phyloP scores from a whole-genome alignment of 805 yeast genomes.

The Wickerhamomyces bovis region DNA sequence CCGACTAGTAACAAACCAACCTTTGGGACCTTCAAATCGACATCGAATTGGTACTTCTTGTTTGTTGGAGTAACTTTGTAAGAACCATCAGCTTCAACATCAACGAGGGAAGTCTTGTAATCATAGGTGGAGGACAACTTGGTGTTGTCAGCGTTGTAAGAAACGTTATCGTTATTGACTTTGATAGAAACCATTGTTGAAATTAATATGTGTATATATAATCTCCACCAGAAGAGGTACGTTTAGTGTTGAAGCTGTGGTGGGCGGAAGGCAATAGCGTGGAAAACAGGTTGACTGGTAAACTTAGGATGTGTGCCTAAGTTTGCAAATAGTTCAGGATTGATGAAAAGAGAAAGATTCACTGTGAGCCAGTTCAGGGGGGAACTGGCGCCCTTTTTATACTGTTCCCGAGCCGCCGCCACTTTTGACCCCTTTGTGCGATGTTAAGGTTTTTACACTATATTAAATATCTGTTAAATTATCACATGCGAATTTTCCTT shows the following conservation, averaged over 20 bases:
- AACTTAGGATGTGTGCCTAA: neutral
- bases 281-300: conserved; percentile 21
- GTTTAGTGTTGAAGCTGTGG: conserved; percentile 26
- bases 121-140: conserved; percentile 53
- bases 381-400: neutral
- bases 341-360: neutral
- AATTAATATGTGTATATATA: conserved; percentile 16
- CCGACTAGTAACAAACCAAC: conserved; percentile 90
- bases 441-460: neutral
- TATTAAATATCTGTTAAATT: too few species aligned
- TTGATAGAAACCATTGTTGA: conserved; percentile 30
- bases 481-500: neutral
- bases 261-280: conserved; percentile 22
- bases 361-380: neutral
- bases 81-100: conserved; percentile 32
- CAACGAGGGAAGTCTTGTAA: conserved; percentile 67
- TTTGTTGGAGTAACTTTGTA: conserved; percentile 68
- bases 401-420: neutral
- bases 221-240: conserved; percentile 22
- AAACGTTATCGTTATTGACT: conserved; percentile 48
- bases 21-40: conserved; percentile 75
- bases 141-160: conserved; percentile 37
- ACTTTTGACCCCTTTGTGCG: neutral
- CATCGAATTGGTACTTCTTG: conserved; percentile 77
- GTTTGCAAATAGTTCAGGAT: neutral